Conservation (phyloP, 2,329 filamentous ascomycete species). For the Metarhizium anisopliae region DNA sequence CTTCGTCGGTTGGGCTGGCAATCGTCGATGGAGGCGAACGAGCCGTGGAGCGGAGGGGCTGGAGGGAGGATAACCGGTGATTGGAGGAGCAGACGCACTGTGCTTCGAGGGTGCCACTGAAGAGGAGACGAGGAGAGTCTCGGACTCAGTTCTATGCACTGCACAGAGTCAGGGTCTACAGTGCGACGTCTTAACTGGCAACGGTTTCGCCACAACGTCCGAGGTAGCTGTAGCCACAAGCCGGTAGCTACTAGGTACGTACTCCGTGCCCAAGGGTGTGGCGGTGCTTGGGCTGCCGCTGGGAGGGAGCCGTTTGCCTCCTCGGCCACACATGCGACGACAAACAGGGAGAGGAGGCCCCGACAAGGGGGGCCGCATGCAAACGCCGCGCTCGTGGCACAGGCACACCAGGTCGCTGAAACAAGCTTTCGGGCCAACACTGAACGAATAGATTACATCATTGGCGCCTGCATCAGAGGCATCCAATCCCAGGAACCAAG, state of each 20-base stretch:
- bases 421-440: neutral
- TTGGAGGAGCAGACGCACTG: neutral
- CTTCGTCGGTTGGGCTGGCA: neutral
- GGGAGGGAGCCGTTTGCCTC: neutral
- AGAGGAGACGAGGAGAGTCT: too few species aligned
- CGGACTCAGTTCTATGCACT: too few species aligned
- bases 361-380: too few species aligned
- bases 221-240: neutral
- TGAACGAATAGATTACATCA: slow-evolving; percentile 15
- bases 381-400: too few species aligned
- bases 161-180: too few species aligned
- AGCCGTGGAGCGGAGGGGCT: too few species aligned
- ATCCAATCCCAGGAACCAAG: neutral
- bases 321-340: too few species aligned
- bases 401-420: neutral
- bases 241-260: neutral
- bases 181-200: too few species aligned
- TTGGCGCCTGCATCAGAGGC: slow-evolving; percentile 4
- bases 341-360: too few species aligned
- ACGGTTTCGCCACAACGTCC: neutral
- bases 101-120: neutral
- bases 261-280: neutral
- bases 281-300: slow-evolving; percentile 4
- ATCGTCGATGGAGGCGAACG: neutral
- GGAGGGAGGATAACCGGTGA: neutral